These are phyloP conservation scores for Datisca glomerata DNA, from an alignment of 306 rosid species.

Conservation along the genomic window DNA sequence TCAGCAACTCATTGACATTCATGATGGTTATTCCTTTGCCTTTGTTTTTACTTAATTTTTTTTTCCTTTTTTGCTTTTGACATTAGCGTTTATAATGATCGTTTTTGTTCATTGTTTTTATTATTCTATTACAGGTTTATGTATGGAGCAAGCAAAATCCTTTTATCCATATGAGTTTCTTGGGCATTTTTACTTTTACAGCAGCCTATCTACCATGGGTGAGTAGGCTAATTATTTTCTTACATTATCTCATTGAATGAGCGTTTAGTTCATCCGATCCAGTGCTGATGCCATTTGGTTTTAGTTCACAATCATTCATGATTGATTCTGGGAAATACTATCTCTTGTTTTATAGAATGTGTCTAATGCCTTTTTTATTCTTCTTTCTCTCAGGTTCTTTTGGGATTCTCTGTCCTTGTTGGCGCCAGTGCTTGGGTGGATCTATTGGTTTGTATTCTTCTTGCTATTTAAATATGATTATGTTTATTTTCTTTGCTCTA, in stretches of 20 bases:
- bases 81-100: too few relatives aligned
- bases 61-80: too few relatives aligned
- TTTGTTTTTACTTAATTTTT: conserved; percentile 1
- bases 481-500: too few relatives aligned
- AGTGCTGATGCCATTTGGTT: too few relatives aligned
- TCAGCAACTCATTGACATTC: conserved; percentile 90
- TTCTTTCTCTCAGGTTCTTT: conserved; percentile 50
- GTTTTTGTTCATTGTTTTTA: conserved; percentile 9
- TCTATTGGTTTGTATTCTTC: conserved; percentile 48
- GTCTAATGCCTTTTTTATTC: neutral
- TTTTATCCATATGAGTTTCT: conserved; percentile 89
- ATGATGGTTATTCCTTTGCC: conserved; percentile 59
- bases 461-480: conserved; percentile 2
- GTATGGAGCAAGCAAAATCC: conserved; percentile 99
- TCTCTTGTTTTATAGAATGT: too few relatives aligned
- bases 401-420: conserved; percentile 88
- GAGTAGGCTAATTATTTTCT: conserved; percentile 18
- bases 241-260: conserved; percentile 7
- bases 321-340: too few relatives aligned
- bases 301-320: too few relatives aligned
- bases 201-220: conserved; percentile 99
- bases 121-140: conserved; percentile 50
- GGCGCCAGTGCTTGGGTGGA: conserved; percentile 99
- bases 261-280: too few relatives aligned
- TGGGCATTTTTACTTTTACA: conserved; percentile 88